Evolutionary conservation across 768 basidiomycete genomes (phyloP).

Genomic region (Amanita fuliginea): DNA sequence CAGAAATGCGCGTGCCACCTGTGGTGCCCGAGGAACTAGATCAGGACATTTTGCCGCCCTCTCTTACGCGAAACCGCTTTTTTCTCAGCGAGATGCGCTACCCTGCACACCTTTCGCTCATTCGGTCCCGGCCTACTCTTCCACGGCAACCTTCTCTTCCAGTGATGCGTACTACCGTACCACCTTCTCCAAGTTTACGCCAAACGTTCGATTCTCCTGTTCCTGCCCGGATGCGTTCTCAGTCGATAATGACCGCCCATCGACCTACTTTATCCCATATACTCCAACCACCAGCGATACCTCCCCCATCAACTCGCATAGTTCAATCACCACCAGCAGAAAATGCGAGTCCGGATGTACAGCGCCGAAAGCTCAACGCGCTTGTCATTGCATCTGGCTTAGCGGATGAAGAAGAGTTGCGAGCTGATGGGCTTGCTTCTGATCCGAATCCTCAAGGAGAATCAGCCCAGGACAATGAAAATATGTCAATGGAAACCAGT

Average conservation of each 20-base stretch:
- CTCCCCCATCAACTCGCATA: background rate
- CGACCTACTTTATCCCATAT: background rate
- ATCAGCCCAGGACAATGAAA: too few species aligned
- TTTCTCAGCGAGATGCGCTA: background rate
- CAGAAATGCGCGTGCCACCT: background rate
- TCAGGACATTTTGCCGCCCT: background rate
- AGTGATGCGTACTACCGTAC: background rate
- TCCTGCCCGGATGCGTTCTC: background rate
- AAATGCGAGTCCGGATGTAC: background rate
- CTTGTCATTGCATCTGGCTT: conserved; percentile 7
- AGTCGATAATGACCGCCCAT: background rate
- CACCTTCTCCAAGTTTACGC: background rate
- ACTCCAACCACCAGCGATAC: background rate
- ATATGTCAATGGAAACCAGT: background rate
- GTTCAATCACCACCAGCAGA: background rate
- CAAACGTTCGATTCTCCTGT: background rate
- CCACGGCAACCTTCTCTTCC: conserved; percentile 5
- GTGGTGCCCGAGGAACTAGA: background rate
- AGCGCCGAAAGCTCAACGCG: conserved; percentile 5
- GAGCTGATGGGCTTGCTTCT: background rate
- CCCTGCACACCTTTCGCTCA: background rate
- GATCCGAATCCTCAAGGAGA: background rate
- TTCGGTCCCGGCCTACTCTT: background rate
- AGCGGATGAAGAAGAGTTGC: conserved; percentile 1
- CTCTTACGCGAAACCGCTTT: background rate